Conservation (phyloP, 768 basidiomycete species). For the Tulasnella sp. region DNA sequence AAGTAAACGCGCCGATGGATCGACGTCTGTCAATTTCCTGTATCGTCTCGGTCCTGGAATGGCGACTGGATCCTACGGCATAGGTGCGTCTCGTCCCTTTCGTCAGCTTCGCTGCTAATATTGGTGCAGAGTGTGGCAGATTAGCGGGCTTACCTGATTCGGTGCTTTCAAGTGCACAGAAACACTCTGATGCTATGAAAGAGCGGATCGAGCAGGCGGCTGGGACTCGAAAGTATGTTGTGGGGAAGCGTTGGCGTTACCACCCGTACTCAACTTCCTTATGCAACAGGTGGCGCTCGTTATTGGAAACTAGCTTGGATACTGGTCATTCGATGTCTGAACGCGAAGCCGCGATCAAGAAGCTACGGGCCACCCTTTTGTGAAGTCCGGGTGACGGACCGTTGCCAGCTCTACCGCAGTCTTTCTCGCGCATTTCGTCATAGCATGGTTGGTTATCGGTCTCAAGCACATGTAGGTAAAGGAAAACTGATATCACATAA, state of each 20-base stretch:
- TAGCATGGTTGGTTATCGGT: too few species aligned
- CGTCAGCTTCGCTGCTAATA: neutral
- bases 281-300: neutral
- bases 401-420: too few species aligned
- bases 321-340: neutral
- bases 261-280: neutral
- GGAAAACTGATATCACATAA: too few species aligned
- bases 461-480: too few species aligned
- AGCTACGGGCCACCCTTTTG: slow-evolving; percentile 1
- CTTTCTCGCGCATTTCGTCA: too few species aligned
- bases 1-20: slow-evolving; percentile 37
- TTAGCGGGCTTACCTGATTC: slow-evolving; percentile 69
- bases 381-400: too few species aligned
- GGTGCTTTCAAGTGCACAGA: slow-evolving; percentile 49
- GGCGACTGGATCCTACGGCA: slow-evolving; percentile 72
- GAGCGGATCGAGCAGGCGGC: slow-evolving; percentile 29
- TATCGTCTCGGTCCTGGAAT: slow-evolving; percentile 64
- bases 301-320: neutral
- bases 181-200: slow-evolving; percentile 43
- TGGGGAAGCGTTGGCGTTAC: neutral
- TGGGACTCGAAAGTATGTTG: slow-evolving; percentile 14
- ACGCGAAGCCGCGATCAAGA: neutral
- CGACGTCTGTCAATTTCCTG: slow-evolving; percentile 72
- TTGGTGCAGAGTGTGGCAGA: slow-evolving; percentile 56
- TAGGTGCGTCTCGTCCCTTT: slow-evolving; percentile 24